Percentiles rank a stretch among this genome's conserved stretches.
Evolutionary conservation across 176 grass and related monocot species (phyloP).

Genomic region (Oryza longistaminata): DNA sequence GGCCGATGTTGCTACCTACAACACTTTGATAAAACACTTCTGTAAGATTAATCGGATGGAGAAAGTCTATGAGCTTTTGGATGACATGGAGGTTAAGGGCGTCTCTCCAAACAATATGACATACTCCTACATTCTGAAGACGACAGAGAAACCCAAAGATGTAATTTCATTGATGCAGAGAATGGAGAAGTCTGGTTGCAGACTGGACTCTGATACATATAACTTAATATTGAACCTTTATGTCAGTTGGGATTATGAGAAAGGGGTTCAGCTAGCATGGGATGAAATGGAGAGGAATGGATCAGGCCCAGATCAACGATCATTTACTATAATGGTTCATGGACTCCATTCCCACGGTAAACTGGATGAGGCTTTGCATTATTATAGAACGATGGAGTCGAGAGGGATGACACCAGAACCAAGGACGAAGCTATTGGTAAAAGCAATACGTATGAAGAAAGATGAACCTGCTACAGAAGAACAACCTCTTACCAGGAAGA

Average conservation of each 20-base stretch:
- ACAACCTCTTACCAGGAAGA: conserved; percentile 7
- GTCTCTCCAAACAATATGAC: conserved; percentile 57
- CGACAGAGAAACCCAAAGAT: conserved; percentile 48
- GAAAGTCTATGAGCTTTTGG: conserved; percentile 63
- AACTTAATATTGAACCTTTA: conserved; percentile 76
- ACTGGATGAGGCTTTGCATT: conserved; percentile 62
- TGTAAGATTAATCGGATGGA: conserved; percentile 64
- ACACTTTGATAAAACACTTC: conserved; percentile 74
- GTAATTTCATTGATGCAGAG: conserved; percentile 51
- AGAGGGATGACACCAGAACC: conserved; percentile 77
- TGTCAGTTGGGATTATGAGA: conserved; percentile 56
- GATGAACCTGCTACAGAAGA: conserved; percentile 22
- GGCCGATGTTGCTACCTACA: conserved; percentile 64
- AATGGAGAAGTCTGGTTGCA: conserved; percentile 61
- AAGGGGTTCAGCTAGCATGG: conserved; percentile 53
- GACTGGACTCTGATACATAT: conserved; percentile 58
- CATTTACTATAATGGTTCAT: conserved; percentile 75
- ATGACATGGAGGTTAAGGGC: conserved; percentile 67
- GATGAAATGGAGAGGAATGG: conserved; percentile 67
- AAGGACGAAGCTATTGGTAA: conserved; percentile 65
- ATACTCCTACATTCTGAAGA: conserved; percentile 69
- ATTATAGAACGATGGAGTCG: conserved; percentile 58
- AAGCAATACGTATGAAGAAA: conserved; percentile 67
- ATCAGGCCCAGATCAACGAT: conserved; percentile 72
- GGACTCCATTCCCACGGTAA: conserved; percentile 63